Evolutionary conservation across 2,329 filamentous ascomycete genomes (phyloP).

Genomic region (Neonectria coccinea): DNA sequence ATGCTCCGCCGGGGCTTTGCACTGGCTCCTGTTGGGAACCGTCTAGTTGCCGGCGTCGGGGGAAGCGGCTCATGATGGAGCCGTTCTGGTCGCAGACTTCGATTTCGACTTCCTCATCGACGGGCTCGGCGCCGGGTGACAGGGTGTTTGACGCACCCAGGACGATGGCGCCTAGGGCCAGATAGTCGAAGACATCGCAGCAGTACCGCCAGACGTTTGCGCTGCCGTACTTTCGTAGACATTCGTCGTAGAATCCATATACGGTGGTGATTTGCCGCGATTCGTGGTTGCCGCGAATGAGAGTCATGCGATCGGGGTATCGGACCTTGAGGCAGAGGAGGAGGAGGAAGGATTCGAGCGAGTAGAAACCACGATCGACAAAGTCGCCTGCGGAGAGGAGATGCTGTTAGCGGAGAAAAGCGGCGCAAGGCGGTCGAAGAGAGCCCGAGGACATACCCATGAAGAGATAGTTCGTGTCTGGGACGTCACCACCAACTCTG

Average conservation of each 20-base stretch:
- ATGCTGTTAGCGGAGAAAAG: slow-evolving; percentile 28
- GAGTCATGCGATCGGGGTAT: slow-evolving; percentile 95
- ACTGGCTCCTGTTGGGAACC: slow-evolving; percentile 40
- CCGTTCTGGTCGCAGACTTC: slow-evolving; percentile 91
- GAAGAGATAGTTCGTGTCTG: slow-evolving; percentile 96
- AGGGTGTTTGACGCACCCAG: slow-evolving; percentile 83
- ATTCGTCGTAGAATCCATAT: slow-evolving; percentile 98
- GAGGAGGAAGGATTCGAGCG: slow-evolving; percentile 94
- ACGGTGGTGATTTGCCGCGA: slow-evolving; percentile 97
- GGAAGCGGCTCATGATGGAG: slow-evolving; percentile 79
- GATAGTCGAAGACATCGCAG: slow-evolving; percentile 97
- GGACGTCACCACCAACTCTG: slow-evolving; percentile 90
- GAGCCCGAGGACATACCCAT: slow-evolving; percentile 73
- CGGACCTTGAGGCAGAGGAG: slow-evolving; percentile 96
- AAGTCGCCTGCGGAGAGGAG: slow-evolving; percentile 77
- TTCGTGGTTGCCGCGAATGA: slow-evolving; percentile 96
- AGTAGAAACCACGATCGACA: slow-evolving; percentile 98
- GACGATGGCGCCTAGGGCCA: slow-evolving; percentile 89
- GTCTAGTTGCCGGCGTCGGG: slow-evolving; percentile 58
- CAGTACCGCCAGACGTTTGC: slow-evolving; percentile 98
- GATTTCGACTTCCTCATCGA: slow-evolving; percentile 84
- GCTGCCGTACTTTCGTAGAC: slow-evolving; percentile 93
- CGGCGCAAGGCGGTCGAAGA: slow-evolving; percentile 3
- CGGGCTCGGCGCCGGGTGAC: slow-evolving; percentile 61
- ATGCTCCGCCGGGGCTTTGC: slow-evolving; percentile 44